Evolutionary conservation across 352 stramenopile genomes (phyloP), one percentile per base, ranked within the genome.

Genomic region (Phytophthora sansomeana): DNA sequence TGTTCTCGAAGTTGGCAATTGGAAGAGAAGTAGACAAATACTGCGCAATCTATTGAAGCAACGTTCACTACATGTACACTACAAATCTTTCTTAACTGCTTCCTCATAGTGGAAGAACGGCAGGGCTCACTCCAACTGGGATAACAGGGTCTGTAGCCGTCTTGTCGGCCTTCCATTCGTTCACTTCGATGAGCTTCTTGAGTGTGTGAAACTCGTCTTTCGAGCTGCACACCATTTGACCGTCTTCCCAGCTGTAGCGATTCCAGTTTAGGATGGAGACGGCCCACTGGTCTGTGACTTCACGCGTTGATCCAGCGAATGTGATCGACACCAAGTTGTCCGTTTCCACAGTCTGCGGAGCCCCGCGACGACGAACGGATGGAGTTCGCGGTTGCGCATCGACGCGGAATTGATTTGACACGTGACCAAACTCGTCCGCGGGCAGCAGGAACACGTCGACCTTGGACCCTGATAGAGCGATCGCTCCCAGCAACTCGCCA

Each of bases 231-330:
- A 95, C 74, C 64, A 87, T 87, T 78, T 89, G 73, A 17, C 84
- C 71, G 29, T 93, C 87, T 51, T 92, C 87, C 87, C 87, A 95
- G 46, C 83, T 91, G 72, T 92, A 91, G 49, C 84, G 83, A 61
- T 90, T 95, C 87, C 87, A 95, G 67, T 95, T 95, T 35, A 95
- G 75, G 30, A 95, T 80, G 3, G 79, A 90, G 24, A 92, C 43
- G 9, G 87, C 87, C 87, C 87, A 95, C 26, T 85, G 81, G 19
- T 92, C 75, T 32, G 74, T 72, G 41, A 93, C 66, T 44, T 89
- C 78, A 4, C 69, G 63, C 6, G 83, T 86, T 11, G 85, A 81
- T 3, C 73, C 85, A 13, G 83, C 85, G 47, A 93, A 81, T 28
- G 69, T 81, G 38, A 77, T 57, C 9, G 74, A 75, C 41, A 72